A percentile compares a stretch with the other conserved stretches of the same genome.
phyloP scores from a whole-genome alignment of 2,329 filamentous ascomycete species.

The Karstenula rhodostoma region DNA sequence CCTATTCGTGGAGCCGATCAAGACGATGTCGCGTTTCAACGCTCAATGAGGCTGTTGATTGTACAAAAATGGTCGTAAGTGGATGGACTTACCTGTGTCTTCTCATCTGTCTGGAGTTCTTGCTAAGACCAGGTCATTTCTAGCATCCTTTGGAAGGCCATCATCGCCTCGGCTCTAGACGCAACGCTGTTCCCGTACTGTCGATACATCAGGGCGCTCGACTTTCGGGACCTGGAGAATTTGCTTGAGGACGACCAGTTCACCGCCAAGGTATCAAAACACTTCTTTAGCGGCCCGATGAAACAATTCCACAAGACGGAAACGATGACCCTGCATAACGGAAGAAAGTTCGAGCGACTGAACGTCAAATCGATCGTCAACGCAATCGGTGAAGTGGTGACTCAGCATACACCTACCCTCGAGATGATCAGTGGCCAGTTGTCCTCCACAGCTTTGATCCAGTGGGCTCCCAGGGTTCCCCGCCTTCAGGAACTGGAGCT shows the following conservation, averaged over 20 bases:
- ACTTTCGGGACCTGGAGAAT: slow-evolving; percentile 67
- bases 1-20: slow-evolving; percentile 56
- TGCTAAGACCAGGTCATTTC: background rate
- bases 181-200: slow-evolving; percentile 74
- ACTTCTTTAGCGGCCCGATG: slow-evolving; percentile 62
- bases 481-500: slow-evolving; percentile 67
- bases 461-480: slow-evolving; percentile 67
- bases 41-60: slow-evolving; percentile 56
- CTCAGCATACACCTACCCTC: slow-evolving; percentile 61
- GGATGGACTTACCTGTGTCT: background rate
- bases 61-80: slow-evolving; percentile 63
- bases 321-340: slow-evolving; percentile 32
- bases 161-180: slow-evolving; percentile 70
- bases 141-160: slow-evolving; percentile 69
- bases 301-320: slow-evolving; percentile 51
- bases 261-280: slow-evolving; percentile 61
- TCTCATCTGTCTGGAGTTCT: background rate
- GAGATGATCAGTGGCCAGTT: slow-evolving; percentile 67
- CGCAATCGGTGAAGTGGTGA: slow-evolving; percentile 61
- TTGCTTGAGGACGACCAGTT: slow-evolving; percentile 69
- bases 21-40: slow-evolving; percentile 46
- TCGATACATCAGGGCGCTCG: slow-evolving; percentile 69
- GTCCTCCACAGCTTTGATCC: slow-evolving; percentile 60
- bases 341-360: slow-evolving; percentile 44
- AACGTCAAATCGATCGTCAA: slow-evolving; percentile 55